A percentile compares a stretch with the other conserved stretches of the same genome.
Evolutionary conservation across 768 basidiomycete genomes (phyloP).

Genomic region (Austroboletus festivus): DNA sequence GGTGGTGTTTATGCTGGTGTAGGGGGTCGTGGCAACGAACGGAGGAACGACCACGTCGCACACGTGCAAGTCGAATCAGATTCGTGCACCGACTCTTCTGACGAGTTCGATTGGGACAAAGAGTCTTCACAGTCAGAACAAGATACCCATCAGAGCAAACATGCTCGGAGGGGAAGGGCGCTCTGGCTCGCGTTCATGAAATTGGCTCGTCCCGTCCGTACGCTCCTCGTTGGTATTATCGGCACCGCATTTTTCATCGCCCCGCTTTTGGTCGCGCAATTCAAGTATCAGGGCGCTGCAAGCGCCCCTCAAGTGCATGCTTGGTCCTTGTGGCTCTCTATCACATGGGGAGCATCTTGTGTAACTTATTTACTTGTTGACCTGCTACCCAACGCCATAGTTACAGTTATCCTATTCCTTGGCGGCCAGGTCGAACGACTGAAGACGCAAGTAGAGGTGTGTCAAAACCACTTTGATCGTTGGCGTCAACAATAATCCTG

Average conservation of each 20-base stretch:
- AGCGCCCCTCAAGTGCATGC: conserved; percentile 54
- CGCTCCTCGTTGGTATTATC: conserved; percentile 54
- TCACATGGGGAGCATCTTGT: conserved; percentile 62
- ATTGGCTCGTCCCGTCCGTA: conserved; percentile 56
- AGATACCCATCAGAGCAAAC: conserved; percentile 27
- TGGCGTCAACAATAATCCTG: not conserved
- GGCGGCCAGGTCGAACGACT: conserved; percentile 64
- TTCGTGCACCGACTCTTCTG: conserved; percentile 56
- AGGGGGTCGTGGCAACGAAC: conserved; percentile 8
- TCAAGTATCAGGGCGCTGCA: conserved; percentile 50
- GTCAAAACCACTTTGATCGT: not conserved
- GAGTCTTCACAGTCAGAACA: conserved; percentile 37
- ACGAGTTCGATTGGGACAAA: conserved; percentile 76
- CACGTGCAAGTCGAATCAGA: conserved; percentile 24
- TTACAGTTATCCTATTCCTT: conserved; percentile 50
- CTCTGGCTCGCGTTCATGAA: conserved; percentile 67
- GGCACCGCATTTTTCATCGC: conserved; percentile 64
- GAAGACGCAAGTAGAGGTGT: conserved; percentile 67
- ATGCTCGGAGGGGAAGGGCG: conserved; percentile 60
- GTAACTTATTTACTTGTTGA: conserved; percentile 64
- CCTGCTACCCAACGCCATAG: conserved; percentile 52
- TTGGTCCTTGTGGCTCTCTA: conserved; percentile 66
- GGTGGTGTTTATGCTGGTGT: conserved; percentile 1
- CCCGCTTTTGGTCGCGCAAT: conserved; percentile 64
- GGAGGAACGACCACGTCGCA: conserved; percentile 9